A percentile compares a stretch with the other conserved stretches of the same genome.
These are phyloP conservation scores for Monosporascus cannonballus DNA, from an alignment of 2,329 filamentous ascomycete species.

Conservation along the genomic window DNA sequence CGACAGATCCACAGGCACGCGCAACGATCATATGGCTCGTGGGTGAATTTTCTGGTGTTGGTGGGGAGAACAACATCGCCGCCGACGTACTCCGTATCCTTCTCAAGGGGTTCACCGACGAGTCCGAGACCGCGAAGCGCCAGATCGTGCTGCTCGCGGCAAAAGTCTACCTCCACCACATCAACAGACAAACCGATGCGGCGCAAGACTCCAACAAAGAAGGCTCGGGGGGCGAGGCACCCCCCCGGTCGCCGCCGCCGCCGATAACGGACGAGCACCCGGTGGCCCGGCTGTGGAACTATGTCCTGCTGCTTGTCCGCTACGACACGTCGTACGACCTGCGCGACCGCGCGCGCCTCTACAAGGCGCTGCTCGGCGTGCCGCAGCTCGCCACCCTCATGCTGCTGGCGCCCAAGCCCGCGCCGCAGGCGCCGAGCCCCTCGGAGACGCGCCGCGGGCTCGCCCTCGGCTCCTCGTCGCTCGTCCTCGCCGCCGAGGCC, in stretches of 20 bases:
- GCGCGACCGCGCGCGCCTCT: slow-evolving; percentile 83
- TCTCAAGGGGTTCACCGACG: slow-evolving; percentile 74
- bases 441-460: slow-evolving; percentile 77
- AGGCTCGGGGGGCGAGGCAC: slow-evolving; percentile 16
- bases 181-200: slow-evolving; percentile 57
- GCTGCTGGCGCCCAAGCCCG: slow-evolving; percentile 88
- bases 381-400: slow-evolving; percentile 87
- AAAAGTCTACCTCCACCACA: slow-evolving; percentile 90
- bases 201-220: slow-evolving; percentile 6
- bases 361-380: slow-evolving; percentile 73
- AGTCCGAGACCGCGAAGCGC: slow-evolving; percentile 79
- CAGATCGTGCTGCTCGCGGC: slow-evolving; percentile 90
- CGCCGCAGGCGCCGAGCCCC: slow-evolving; percentile 83
- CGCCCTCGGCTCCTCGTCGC: slow-evolving; percentile 74
- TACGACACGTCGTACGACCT: slow-evolving; percentile 96
- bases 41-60: slow-evolving; percentile 80
- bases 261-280: slow-evolving; percentile 53
- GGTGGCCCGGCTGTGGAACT: slow-evolving; percentile 74
- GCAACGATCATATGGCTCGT: slow-evolving; percentile 98
- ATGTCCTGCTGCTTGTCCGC: slow-evolving; percentile 75
- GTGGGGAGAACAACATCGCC: slow-evolving; percentile 82
- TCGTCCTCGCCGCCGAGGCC: slow-evolving; percentile 63
- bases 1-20: slow-evolving; percentile 79
- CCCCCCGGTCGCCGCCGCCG: slow-evolving; percentile 14
- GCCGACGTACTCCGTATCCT: slow-evolving; percentile 87